phyloP scores from a whole-genome alignment of 1,284 basidiomycete genomes.

The Pisolithus thermaeus region DNA sequence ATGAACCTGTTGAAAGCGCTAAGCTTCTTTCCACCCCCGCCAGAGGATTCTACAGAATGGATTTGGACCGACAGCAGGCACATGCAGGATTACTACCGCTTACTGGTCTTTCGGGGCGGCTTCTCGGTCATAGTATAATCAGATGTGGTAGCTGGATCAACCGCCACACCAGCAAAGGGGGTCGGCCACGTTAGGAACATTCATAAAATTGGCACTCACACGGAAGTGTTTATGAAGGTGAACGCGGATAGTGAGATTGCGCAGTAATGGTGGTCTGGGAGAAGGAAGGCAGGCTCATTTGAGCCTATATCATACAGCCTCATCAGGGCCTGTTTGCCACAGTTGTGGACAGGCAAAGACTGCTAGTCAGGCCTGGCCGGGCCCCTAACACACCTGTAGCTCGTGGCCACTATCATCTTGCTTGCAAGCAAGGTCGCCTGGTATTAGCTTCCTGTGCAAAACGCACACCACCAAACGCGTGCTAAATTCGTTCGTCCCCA shows the following conservation, averaged over 20 bases:
- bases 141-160: slow-evolving; percentile 7
- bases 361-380: no score
- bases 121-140: slow-evolving; percentile 27
- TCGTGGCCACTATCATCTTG: no score
- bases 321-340: neutral
- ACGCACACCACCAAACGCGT: no score
- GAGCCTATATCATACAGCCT: slow-evolving; percentile 28
- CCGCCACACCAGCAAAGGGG: slow-evolving; percentile 31
- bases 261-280: slow-evolving; percentile 20
- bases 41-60: slow-evolving; percentile 32
- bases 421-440: no score
- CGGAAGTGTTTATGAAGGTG: slow-evolving; percentile 6
- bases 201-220: neutral
- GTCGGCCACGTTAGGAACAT: slow-evolving; percentile 6
- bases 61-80: slow-evolving; percentile 1
- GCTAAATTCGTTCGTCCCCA: no score
- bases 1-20: slow-evolving; percentile 76
- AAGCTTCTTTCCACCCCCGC: slow-evolving; percentile 43
- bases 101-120: slow-evolving; percentile 30
- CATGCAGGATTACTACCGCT: slow-evolving; percentile 9
- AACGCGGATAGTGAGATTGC: slow-evolving; percentile 6
- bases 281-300: slow-evolving; percentile 28
- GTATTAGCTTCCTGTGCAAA: no score
- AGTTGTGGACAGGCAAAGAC: no score
- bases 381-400: no score